Evolutionary conservation across 2,329 filamentous ascomycete species (phyloP), one percentile per base, ranked within the genome.

Genomic region (Pseudocercospora cruenta): DNA sequence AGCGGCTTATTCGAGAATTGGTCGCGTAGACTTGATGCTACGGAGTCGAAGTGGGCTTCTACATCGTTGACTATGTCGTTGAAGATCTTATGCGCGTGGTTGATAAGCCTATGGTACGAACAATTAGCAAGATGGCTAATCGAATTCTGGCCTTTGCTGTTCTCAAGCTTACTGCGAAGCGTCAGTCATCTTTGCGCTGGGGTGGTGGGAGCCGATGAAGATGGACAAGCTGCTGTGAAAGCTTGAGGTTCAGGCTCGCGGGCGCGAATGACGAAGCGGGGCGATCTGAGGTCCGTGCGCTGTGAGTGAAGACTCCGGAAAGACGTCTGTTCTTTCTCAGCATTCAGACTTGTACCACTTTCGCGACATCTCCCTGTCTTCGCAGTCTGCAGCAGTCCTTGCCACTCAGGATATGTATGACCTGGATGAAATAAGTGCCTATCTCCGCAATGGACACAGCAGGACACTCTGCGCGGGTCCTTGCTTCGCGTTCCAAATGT

Each of bases 31-130:
- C 86, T 83, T 39, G 85, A 83, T 62, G 93, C 91, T 53, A 92
- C 88, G 66, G 86, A 84, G 74, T 97, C 92, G 78, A 97, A 90
- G 76, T 93, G 88, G 65, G 86, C 85, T 80, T 97, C 92, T 77
- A 96, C 87, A 71, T 90, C 90, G 70, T 93, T 90, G 77, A 92
- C 92, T 67, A 94, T 85, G 61, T 91, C 86, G 66, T 78, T 74
- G 72, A 79, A 77, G 51, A 78, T 76, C 24, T 64, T 66, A 28
- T 74, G 74, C n/a, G 76, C 76, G 58, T 67, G 72, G 67, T 79
- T 73, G 70, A 79, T 76, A 58, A 78, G 68, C 22, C 39, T 43
- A 9, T 5, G 19, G 7, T 1, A 43, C 2, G 16, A 19, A 43
- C 5, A 3, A 1, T 43, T 9, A 43, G 39, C 39, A 19, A 19